Evolutionary conservation across 306 rosid genomes (phyloP).

Genomic region (Sesbania bispinosa): DNA sequence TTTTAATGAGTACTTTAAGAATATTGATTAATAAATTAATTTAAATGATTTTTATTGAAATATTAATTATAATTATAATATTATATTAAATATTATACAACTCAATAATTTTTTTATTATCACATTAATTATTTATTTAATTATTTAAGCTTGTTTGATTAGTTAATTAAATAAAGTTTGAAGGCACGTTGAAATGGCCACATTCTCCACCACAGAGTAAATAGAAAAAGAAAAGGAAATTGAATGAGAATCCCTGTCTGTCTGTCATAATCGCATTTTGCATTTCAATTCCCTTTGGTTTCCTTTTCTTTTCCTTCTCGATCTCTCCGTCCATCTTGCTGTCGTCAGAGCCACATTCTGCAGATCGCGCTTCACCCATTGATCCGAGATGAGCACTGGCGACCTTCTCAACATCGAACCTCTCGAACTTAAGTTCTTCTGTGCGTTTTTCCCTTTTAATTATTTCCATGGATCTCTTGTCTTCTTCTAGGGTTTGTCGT

Average conservation of each 20-base stretch:
- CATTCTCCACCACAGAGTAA: constrained; percentile 30
- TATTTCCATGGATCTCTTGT: neutral
- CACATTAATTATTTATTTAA: neutral
- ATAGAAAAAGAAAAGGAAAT: constrained; percentile 24
- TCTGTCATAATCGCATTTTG: constrained; percentile 4
- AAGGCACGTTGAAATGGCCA: neutral
- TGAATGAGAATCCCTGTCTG: constrained; percentile 13
- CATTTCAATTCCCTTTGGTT: constrained; percentile 10
- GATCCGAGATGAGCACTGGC: constrained; percentile 65
- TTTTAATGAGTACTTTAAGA: too few species aligned
- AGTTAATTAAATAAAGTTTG: neutral
- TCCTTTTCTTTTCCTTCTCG: constrained; percentile 24
- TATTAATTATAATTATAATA: too few species aligned
- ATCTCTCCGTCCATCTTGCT: constrained; percentile 37
- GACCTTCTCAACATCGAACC: constrained; percentile 90
- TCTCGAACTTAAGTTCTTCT: constrained; percentile 74
- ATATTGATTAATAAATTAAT: too few species aligned
- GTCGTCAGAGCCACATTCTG: neutral
- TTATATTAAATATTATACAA: too few species aligned
- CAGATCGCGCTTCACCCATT: constrained; percentile 16
- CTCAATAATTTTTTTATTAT: neutral
- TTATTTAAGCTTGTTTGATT: too few species aligned
- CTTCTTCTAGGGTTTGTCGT: constrained; percentile 22
- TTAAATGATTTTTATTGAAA: too few species aligned
- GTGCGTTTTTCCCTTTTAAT: constrained; percentile 35